Base-by-base conservation (phyloP, 345 rosid species). In the Brassica incana region DNA sequence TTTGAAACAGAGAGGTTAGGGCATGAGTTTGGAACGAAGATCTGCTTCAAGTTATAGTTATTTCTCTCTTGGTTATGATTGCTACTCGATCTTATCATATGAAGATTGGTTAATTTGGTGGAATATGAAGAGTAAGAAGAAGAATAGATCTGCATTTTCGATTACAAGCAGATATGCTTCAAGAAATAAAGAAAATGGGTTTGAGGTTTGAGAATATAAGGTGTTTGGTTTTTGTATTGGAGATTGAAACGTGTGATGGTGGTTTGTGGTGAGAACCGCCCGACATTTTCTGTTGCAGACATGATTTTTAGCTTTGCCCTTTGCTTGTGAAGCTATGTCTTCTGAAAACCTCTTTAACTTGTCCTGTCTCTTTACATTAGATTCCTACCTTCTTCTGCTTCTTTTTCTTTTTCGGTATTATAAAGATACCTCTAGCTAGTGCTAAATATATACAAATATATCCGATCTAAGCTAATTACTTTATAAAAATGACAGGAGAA, bases 261-360 rank as follows among this genome's bases (percentile, higher is more conserved):
- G 72, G 48, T 65, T 65, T 65, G 69, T 35, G 69, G 82, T 75
- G 71, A 76, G 72, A 76, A 71, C 58, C 48, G n/a, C 54, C 80
- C 83, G 83, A 80, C 83, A 80, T 56, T 71, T 80, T 65, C 80
- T 75, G 77, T 70, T 76, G 54, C 72, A 56, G 83, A 80, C 76
- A 80, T 80, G 32, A 36, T 60, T 74, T 54, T 74, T 68, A 38
- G 72, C 76, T 75, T 75, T 80, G 80, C 77, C 77, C 83, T 80
- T 80, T 80, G 83, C 80, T 76, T 80, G 80, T 75, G 80, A 58
- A 58, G 60, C 72, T 80, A 70, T 76, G 62, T 76, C 77, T 69
- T 76, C 66, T 36, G 35, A 8, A 65, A 71, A 80, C 73, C 23
- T 75, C 79, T 75, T 80, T 80, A 75, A 56, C 74, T 18, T 70